Conservation (phyloP, 805 yeast genomes). For the Sungouiozyma intestinalis region DNA sequence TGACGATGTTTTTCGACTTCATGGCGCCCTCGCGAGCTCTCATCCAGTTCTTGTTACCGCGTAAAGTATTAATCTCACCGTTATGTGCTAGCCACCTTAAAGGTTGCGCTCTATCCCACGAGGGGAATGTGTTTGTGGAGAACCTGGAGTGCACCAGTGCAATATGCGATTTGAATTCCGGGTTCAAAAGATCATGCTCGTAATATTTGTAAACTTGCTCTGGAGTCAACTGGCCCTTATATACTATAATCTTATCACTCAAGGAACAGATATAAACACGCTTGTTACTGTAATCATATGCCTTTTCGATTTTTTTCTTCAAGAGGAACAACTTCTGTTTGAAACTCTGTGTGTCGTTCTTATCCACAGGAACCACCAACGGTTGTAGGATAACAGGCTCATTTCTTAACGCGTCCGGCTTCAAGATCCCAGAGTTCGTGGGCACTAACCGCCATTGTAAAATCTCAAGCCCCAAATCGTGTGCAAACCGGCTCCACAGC, state of each 20-base stretch:
- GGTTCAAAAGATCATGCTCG: slow-evolving; percentile 73
- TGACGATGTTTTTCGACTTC: slow-evolving; percentile 80
- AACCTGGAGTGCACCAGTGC: slow-evolving; percentile 95
- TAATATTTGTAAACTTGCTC: slow-evolving; percentile 91
- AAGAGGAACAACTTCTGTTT: slow-evolving; percentile 16
- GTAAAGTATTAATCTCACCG: slow-evolving; percentile 93
- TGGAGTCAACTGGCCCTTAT: slow-evolving; percentile 96
- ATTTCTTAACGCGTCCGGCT: slow-evolving; percentile 88
- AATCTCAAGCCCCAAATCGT: slow-evolving; percentile 64
- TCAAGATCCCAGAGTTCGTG: slow-evolving; percentile 84
- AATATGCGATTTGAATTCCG: slow-evolving; percentile 89
- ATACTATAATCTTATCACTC: slow-evolving; percentile 80
- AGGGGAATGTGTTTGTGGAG: slow-evolving; percentile 96
- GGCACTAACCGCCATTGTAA: slow-evolving; percentile 95
- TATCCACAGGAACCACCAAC: slow-evolving; percentile 52
- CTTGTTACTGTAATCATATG: slow-evolving; percentile 37
- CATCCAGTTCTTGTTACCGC: slow-evolving; percentile 99
- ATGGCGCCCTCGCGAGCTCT: slow-evolving; percentile 96
- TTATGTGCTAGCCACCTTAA: slow-evolving; percentile 95
- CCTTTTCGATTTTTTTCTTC: slow-evolving; percentile 2
- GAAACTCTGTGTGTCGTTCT: not conserved
- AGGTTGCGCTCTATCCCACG: slow-evolving; percentile 99
- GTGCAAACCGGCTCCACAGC: slow-evolving; percentile 48
- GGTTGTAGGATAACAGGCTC: slow-evolving; percentile 89
- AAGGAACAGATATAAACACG: slow-evolving; percentile 83